phyloP scores from a whole-genome alignment of 73 alveolate genomes.

The Tetrahymena malaccensis region DNA sequence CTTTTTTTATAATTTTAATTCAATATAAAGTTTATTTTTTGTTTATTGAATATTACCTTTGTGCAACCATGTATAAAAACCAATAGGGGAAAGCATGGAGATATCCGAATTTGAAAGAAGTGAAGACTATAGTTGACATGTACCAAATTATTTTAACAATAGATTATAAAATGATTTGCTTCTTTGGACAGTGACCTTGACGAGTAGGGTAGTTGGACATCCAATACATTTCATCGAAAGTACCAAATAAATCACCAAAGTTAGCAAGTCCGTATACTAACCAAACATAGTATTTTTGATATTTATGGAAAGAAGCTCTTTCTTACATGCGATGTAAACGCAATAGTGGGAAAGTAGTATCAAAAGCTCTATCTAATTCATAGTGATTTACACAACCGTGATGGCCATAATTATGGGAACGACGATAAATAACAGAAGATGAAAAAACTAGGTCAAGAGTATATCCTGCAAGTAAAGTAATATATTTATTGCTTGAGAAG shows the following conservation, averaged over 20 bases:
- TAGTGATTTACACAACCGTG: slow-evolving; percentile 69
- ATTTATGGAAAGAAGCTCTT: slow-evolving; percentile 45
- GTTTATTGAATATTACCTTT: neutral
- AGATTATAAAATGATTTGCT: slow-evolving; percentile 34
- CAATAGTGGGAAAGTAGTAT: slow-evolving; percentile 60
- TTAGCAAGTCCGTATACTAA: slow-evolving; percentile 43
- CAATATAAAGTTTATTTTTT: neutral
- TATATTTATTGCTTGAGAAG: slow-evolving; percentile 45
- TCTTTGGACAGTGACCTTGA: slow-evolving; percentile 47
- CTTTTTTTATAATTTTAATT: neutral
- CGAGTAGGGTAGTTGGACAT: slow-evolving; percentile 64
- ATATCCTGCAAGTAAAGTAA: slow-evolving; percentile 52
- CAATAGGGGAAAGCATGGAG: slow-evolving; percentile 43
- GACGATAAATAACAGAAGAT: slow-evolving; percentile 52
- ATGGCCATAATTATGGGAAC: slow-evolving; percentile 71
- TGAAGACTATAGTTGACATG: slow-evolving; percentile 21
- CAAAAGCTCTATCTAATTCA: slow-evolving; percentile 70
- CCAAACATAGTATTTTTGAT: slow-evolving; percentile 49
- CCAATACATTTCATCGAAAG: slow-evolving; percentile 65
- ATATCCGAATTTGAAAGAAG: slow-evolving; percentile 41
- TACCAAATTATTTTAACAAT: slow-evolving; percentile 46
- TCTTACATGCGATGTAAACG: slow-evolving; percentile 53
- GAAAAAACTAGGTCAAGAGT: slow-evolving; percentile 53
- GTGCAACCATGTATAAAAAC: slow-evolving; percentile 40
- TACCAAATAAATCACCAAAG: slow-evolving; percentile 63